Conservation (phyloP, 495 filamentous ascomycete genomes). For the Penicillium roqueforti region DNA sequence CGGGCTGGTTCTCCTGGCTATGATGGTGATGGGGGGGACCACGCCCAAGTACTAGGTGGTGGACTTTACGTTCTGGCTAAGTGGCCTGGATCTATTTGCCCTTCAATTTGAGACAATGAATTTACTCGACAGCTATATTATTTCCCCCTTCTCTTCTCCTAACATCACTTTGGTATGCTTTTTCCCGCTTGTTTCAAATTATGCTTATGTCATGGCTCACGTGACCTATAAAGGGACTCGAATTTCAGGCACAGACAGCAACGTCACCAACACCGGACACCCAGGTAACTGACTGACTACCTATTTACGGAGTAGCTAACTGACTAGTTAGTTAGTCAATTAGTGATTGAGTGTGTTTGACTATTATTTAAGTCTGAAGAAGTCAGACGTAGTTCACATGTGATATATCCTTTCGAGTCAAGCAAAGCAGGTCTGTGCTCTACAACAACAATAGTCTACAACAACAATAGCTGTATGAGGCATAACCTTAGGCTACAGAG, state of each 20-base stretch:
- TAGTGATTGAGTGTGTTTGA: too few species aligned
- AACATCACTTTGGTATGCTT: constrained; percentile 15
- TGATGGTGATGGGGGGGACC: constrained; percentile 26
- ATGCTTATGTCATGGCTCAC: constrained; percentile 23
- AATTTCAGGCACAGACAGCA: constrained; percentile 3
- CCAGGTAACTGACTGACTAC: not conserved
- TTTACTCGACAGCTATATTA: constrained; percentile 3
- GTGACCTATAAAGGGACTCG: constrained; percentile 8
- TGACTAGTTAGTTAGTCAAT: too few species aligned
- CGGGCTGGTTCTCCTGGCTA: constrained; percentile 31
- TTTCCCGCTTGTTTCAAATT: constrained; percentile 22
- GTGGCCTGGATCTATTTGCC: not conserved
- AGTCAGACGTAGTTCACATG: not conserved
- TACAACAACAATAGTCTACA: too few species aligned
- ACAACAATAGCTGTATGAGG: too few species aligned
- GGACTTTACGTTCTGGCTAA: not conserved
- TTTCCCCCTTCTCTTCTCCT: not conserved
- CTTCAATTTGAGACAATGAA: not conserved
- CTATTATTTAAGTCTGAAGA: too few species aligned
- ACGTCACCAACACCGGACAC: not conserved
- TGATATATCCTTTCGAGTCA: not conserved
- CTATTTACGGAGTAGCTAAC: too few species aligned
- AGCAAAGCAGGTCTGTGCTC: not conserved
- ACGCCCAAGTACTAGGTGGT: not conserved
- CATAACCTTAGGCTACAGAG: not conserved